phyloP scores from a whole-genome alignment of 306 rosid genomes.

The Macrotyloma uniflorum region DNA sequence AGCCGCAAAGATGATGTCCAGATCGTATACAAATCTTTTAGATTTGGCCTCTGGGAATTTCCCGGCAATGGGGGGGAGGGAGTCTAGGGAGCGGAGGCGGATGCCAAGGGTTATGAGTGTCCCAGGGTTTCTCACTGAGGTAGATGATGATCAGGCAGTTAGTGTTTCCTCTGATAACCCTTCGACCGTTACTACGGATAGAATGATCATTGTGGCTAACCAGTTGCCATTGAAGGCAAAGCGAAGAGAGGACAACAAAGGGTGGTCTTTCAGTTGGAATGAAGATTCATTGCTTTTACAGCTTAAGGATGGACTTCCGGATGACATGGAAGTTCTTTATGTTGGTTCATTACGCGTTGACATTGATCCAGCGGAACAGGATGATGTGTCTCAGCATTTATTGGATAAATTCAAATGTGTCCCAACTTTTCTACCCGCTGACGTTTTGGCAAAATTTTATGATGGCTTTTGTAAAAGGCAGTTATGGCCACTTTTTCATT shows the following conservation, averaged over 20 bases:
- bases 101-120: conserved; percentile 69
- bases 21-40: conserved; percentile 74
- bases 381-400: conserved; percentile 68
- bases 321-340: conserved; percentile 75
- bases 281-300: conserved; percentile 80
- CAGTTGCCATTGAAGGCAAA: conserved; percentile 79
- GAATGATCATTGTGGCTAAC: conserved; percentile 80
- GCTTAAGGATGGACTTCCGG: conserved; percentile 79
- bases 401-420: conserved; percentile 68
- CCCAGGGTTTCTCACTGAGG: conserved; percentile 64
- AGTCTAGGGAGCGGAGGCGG: conserved; percentile 51
- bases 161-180: conserved; percentile 73
- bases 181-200: conserved; percentile 56
- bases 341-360: conserved; percentile 68
- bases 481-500: conserved; percentile 89
- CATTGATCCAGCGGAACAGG: conserved; percentile 68
- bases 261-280: conserved; percentile 84
- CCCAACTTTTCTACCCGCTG: conserved; percentile 71
- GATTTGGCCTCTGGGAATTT: conserved; percentile 90
- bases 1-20: conserved; percentile 67
- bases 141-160: conserved; percentile 67
- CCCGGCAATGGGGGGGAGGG: conserved; percentile 61
- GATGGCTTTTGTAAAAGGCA: conserved; percentile 85
- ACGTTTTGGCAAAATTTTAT: conserved; percentile 63
- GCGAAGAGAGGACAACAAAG: conserved; percentile 58